Conservation (phyloP, 768 basidiomycete genomes). For the Boletus patriciae region DNA sequence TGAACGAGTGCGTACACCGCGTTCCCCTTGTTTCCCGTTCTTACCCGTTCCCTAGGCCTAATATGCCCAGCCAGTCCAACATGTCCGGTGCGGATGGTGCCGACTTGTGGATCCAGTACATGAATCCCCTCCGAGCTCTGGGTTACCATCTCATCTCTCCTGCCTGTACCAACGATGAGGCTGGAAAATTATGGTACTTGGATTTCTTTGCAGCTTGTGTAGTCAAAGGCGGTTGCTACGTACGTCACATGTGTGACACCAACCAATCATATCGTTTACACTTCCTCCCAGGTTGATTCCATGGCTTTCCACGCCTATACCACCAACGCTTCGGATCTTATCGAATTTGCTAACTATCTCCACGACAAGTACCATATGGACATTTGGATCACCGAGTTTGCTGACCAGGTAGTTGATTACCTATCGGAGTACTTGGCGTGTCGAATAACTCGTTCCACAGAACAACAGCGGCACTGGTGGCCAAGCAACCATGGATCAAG, state of each 20-base stretch:
- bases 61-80: constrained; percentile 62
- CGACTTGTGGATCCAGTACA: constrained; percentile 57
- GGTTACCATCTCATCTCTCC: constrained; percentile 67
- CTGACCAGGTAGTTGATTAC: constrained; percentile 53
- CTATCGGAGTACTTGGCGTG: not conserved
- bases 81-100: constrained; percentile 51
- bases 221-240: too few species aligned
- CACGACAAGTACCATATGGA: constrained; percentile 41
- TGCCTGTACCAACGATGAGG: constrained; percentile 63
- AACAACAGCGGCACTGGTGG: constrained; percentile 47
- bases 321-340: constrained; percentile 44
- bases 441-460: constrained; percentile 32
- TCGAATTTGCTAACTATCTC: constrained; percentile 48
- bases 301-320: constrained; percentile 74
- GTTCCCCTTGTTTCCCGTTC: not conserved
- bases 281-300: constrained; percentile 46
- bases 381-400: constrained; percentile 69
- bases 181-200: too few species aligned
- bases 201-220: too few species aligned
- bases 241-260: constrained; percentile 34
- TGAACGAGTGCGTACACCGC: constrained; percentile 66
- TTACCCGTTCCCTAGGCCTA: constrained; percentile 51
- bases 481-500: constrained; percentile 38
- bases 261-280: not conserved
- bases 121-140: constrained; percentile 52